phyloP scores from a whole-genome alignment of 129 eudicot species.

The Chrysanthemum seticuspe region DNA sequence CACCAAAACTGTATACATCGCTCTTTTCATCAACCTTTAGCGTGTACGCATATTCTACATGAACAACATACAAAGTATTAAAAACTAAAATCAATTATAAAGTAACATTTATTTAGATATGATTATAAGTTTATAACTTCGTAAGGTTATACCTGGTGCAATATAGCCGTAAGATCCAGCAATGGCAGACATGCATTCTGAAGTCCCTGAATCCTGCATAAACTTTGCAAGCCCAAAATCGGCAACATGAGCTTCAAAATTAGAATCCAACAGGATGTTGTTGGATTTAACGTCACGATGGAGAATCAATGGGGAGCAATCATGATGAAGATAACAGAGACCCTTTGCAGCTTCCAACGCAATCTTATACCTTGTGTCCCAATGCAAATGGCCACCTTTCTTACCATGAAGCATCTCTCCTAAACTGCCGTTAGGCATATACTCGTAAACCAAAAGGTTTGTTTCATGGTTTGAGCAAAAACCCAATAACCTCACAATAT shows the following conservation, averaged over 20 bases:
- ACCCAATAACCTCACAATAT: slow-evolving; percentile 73
- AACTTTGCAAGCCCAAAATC: slow-evolving; percentile 92
- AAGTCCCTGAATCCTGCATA: slow-evolving; percentile 85
- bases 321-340: slow-evolving; percentile 81
- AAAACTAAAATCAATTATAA: background rate
- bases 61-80: background rate
- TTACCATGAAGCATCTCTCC: slow-evolving; percentile 88
- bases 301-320: slow-evolving; percentile 78
- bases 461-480: slow-evolving; percentile 86
- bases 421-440: slow-evolving; percentile 87
- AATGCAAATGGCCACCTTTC: slow-evolving; percentile 84
- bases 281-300: slow-evolving; percentile 92
- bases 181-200: slow-evolving; percentile 94
- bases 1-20: slow-evolving; percentile 88
- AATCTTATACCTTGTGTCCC: slow-evolving; percentile 82
- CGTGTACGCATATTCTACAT: slow-evolving; percentile 85
- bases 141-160: slow-evolving; percentile 63
- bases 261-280: slow-evolving; percentile 68
- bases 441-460: slow-evolving; percentile 79
- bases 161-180: slow-evolving; percentile 93
- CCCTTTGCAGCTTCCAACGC: slow-evolving; percentile 88
- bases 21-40: slow-evolving; percentile 92
- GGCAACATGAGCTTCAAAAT: slow-evolving; percentile 86
- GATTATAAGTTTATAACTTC: too few relatives aligned
- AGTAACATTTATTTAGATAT: background rate